Base-by-base conservation (phyloP, 345 rosid genomes). In the Camelina sativa region DNA sequence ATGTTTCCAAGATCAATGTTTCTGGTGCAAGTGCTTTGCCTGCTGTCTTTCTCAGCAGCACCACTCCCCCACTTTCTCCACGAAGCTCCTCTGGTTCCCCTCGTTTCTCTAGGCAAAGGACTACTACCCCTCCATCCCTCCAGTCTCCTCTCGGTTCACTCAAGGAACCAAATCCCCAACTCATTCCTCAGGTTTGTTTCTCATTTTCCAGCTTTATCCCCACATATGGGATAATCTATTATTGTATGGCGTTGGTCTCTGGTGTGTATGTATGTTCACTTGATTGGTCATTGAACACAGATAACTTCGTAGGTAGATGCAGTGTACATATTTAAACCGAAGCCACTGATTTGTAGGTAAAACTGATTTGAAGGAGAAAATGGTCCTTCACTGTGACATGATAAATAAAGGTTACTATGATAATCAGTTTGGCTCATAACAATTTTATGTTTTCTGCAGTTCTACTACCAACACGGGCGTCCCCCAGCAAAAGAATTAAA, bases 21-120 rank as follows among this genome's bases (percentile, higher is more conserved):
- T 44, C 82, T 66, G 73, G 84, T 8, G 82, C 81, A 61, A 83
- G 78, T 86, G 79, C 88, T 37, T 69, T 88, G 74, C 89, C 93
- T 20, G 84, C 90, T 73, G 86, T 85, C 82, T 88, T 90, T 85
- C 86, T 88, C 15, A 76, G 81, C 34, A 89, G 85, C 59, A 85
- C 79, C 69, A 79, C 93, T 22, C 97, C 97, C 60, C 97, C 97
- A 72, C 88, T 91, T 71, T 87, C 97, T 44, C 97, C 97, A 6
- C 83, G 91, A 72, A 87, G 89, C 80, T 62, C 83, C 17, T 71
- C 83, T 47, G 88, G 83, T 51, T 87, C 94, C 40, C 92, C 94
- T 54, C 84, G 87, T 68, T 63, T 75, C 65, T 82, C 80, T 19
- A 85, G 80, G 75, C 91, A 79, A 62, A 87, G 85, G 77, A 71